phyloP scores from a whole-genome alignment of 805 yeast genomes.

The Wickerhamomyces subpelliculosus region DNA sequence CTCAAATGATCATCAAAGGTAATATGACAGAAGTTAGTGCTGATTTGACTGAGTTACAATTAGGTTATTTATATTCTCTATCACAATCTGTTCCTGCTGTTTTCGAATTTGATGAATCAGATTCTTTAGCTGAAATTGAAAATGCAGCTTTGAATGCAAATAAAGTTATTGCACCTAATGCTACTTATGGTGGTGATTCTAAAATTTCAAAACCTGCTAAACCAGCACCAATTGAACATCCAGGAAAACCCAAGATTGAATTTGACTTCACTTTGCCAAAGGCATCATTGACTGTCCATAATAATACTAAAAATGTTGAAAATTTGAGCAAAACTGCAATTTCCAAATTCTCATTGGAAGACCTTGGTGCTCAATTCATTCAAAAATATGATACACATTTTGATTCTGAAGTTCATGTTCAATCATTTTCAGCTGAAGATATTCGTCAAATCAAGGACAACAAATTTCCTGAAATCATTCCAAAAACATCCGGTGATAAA shows the following conservation, averaged over 20 bases:
- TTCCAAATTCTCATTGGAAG: conserved; percentile 54
- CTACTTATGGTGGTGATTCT: conserved; percentile 18
- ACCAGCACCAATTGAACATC: conserved; percentile 15
- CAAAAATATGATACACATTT: conserved; percentile 50
- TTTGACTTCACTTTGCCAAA: conserved; percentile 55
- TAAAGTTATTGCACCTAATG: conserved; percentile 31
- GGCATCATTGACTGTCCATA: conserved; percentile 54
- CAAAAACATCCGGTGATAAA: conserved; percentile 52
- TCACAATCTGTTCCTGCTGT: conserved; percentile 49
- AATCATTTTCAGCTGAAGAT: conserved; percentile 75
- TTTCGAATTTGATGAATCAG: conserved; percentile 37
- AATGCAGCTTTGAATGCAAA: conserved; percentile 65
- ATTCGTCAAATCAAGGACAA: conserved; percentile 55
- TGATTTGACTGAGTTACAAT: conserved; percentile 67
- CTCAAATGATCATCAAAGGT: conserved; percentile 49
- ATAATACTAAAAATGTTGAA: conserved; percentile 34
- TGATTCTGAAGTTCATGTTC: conserved; percentile 53
- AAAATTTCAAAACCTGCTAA: conserved; percentile 11
- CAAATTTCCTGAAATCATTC: conserved; percentile 75
- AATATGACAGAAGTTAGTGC: conserved; percentile 56
- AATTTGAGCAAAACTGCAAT: conserved; percentile 36
- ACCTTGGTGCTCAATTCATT: conserved; percentile 42
- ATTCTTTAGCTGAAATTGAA: conserved; percentile 45
- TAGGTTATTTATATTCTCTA: conserved; percentile 48
- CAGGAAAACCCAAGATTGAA: conserved; percentile 29